These are phyloP conservation scores for Xylariomycetidae sp. DNA, from an alignment of 2,329 filamentous ascomycete species.

Conservation along the genomic window DNA sequence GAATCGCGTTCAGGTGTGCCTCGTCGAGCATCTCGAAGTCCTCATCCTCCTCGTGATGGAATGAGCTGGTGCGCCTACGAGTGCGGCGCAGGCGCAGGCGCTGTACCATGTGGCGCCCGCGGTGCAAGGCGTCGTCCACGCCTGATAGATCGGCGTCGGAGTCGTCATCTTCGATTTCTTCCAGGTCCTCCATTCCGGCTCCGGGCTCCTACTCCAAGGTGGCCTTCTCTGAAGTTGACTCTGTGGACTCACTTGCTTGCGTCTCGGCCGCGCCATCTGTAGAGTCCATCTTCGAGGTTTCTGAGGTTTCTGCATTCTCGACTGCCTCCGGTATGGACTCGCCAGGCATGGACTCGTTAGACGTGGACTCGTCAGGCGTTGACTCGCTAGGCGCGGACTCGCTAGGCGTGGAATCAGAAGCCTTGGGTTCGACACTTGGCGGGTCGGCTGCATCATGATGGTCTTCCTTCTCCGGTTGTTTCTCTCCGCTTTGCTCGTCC, in stretches of 20 bases:
- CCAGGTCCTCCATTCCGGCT: conserved; percentile 12
- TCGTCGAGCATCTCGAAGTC: too few species aligned
- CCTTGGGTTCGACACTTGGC: neutral
- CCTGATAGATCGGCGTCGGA: conserved; percentile 2
- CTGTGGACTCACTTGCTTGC: too few species aligned
- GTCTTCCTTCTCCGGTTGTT: conserved; percentile 20
- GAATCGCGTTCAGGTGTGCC: too few species aligned
- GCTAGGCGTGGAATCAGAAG: too few species aligned
- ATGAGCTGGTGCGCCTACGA: conserved; percentile 2
- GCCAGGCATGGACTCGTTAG: too few species aligned
- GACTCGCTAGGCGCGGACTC: too few species aligned
- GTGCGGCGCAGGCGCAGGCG: conserved; percentile 9
- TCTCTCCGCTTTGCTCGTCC: conserved; percentile 16
- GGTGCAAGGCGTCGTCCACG: conserved; percentile 8
- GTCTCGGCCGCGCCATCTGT: conserved; percentile 5
- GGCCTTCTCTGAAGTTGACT: conserved; percentile 8
- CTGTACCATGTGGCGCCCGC: conserved; percentile 4
- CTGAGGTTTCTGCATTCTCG: too few species aligned
- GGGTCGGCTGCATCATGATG: conserved; percentile 7
- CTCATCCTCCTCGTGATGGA: too few species aligned
- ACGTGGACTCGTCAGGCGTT: too few species aligned
- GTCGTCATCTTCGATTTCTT: conserved; percentile 11
- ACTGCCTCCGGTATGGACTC: too few species aligned
- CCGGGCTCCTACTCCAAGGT: conserved; percentile 20
- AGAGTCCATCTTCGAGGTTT: conserved; percentile 3